Evolutionary conservation across 2,329 filamentous ascomycete species (phyloP), one percentile per base, ranked within the genome.

Genomic region (Cadophora luteo-olivacea): DNA sequence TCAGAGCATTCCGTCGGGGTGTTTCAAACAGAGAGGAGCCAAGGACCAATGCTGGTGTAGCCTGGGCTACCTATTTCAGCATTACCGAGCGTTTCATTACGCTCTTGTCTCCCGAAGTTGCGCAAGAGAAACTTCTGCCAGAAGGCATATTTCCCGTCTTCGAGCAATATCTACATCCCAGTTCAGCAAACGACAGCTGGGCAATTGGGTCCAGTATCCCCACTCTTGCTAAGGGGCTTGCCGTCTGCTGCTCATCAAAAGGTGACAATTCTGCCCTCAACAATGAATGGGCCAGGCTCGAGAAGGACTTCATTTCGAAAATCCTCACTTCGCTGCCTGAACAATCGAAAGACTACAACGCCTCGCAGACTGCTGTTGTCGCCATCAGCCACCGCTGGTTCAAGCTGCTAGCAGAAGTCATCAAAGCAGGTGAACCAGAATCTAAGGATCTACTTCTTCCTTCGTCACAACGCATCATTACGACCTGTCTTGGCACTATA

Each of bases 311-410:
- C n/a, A 82, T 90, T 32, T 83, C 88, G 38, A 85, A 86, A 48
- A 89, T 97, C 67, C 89, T 89, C 65, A 87, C 87, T 6, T 97
- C 93, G 0, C 85, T 92, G 5, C 93, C 94, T 0, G 93, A 95
- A 76, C 89, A 95, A 66, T 94, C 93, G 0, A 91, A 91, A 70
- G 91, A 93, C 22, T 92, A 92, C 73, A 84, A 87, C 32, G 84
- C 84, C 52, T 97, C 93, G 0, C 93, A 97, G 77, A 84, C 87
- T 62, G 82, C 83, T 16, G 51, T 97, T 32, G 86, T 87, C 11
- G 84, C 89, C 7, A 86, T 91, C 74, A 89, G 90, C 0, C 82
- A 84, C 57, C 89, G 92, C 0, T 93, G 93, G 81, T 90, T 92
- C 69, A 80, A 85, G 38, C 65, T 79, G 3, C 36, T 76, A n/a